Percentiles rank a stretch among this genome's conserved stretches.
These are phyloP conservation scores for Millerozyma acaciae DNA, from an alignment of 805 yeast genomes.

Conservation along the genomic window DNA sequence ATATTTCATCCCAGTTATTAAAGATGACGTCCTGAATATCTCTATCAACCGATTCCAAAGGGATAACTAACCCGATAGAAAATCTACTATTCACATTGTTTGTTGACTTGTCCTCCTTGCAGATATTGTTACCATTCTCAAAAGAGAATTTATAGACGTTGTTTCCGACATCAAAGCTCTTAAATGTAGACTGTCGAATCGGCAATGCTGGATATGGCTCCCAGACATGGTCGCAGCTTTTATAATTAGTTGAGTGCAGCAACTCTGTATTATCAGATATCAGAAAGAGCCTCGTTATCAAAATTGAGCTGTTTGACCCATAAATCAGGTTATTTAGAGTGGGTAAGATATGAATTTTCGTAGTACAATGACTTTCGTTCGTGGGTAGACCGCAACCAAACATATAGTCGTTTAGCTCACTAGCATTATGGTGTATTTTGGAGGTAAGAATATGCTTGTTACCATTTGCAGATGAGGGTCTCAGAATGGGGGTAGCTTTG, in stretches of 20 bases:
- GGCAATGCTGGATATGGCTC: constrained; percentile 40
- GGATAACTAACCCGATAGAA: constrained; percentile 47
- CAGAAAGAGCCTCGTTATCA: constrained; percentile 45
- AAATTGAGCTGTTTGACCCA: constrained; percentile 30
- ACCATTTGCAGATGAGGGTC: constrained; percentile 1
- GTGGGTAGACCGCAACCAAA: constrained; percentile 56
- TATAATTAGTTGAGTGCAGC: constrained; percentile 7
- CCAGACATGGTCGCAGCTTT: constrained; percentile 32
- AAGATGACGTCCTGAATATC: constrained; percentile 39
- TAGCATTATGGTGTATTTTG: constrained; percentile 35
- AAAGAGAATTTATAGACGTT: constrained; percentile 4
- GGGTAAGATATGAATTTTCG: constrained; percentile 49
- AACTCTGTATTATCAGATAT: constrained; percentile 21
- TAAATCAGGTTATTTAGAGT: constrained; percentile 32
- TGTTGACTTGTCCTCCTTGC: constrained; percentile 5
- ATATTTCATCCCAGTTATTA: constrained; percentile 48
- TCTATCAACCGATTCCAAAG: constrained; percentile 30
- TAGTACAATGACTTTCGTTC: constrained; percentile 39
- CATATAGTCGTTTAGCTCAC: constrained; percentile 49
- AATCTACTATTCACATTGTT: constrained; percentile 34
- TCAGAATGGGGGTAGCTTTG: constrained; percentile 1
- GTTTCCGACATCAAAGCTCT: neutral
- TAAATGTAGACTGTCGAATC: constrained; percentile 16
- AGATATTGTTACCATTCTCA: neutral
- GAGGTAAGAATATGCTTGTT: constrained; percentile 20